These are phyloP conservation scores for Yarrowia osloensis DNA, from an alignment of 805 yeast genomes.

Conservation along the genomic window DNA sequence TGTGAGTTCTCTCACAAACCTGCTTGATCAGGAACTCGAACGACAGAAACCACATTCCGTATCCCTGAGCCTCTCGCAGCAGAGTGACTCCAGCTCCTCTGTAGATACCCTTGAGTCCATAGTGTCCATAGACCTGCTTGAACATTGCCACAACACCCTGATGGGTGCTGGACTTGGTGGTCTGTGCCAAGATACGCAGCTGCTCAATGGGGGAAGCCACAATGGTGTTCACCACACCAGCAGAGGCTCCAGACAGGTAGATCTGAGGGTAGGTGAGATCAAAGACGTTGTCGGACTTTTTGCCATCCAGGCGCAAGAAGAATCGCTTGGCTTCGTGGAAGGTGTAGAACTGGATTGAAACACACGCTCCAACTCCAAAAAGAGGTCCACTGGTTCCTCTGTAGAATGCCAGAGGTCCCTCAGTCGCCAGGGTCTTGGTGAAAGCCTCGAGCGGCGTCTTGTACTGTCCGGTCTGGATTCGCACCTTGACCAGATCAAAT, in stretches of 20 bases:
- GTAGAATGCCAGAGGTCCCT: conserved; percentile 64
- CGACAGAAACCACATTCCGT: conserved; percentile 72
- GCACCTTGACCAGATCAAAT: conserved; percentile 68
- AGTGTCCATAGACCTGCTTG: conserved; percentile 58
- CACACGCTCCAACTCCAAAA: conserved; percentile 69
- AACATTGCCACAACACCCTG: conserved; percentile 36
- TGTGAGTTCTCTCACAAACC: conserved; percentile 9
- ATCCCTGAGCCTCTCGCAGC: conserved; percentile 66
- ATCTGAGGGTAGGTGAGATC: conserved; percentile 56
- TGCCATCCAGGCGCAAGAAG: conserved; percentile 44
- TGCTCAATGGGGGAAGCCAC: conserved; percentile 69
- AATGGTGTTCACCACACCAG: conserved; percentile 66
- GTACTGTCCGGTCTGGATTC: conserved; percentile 70
- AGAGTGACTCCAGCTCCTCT: conserved; percentile 59
- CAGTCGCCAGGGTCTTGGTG: conserved; percentile 55
- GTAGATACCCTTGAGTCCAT: conserved; percentile 50
- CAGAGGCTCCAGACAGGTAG: conserved; percentile 63
- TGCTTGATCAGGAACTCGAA: conserved; percentile 53
- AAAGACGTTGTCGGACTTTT: conserved; percentile 29
- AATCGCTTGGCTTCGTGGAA: conserved; percentile 70
- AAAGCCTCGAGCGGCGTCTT: conserved; percentile 54
- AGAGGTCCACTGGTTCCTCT: conserved; percentile 71
- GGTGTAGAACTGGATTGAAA: conserved; percentile 68
- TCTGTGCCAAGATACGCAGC: conserved; percentile 61
- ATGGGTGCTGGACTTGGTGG: conserved; percentile 39